Percentiles rank a stretch among this genome's conserved stretches.
Conservation (phyloP, 495 filamentous ascomycete genomes). For the Hypoxylon rickii region DNA sequence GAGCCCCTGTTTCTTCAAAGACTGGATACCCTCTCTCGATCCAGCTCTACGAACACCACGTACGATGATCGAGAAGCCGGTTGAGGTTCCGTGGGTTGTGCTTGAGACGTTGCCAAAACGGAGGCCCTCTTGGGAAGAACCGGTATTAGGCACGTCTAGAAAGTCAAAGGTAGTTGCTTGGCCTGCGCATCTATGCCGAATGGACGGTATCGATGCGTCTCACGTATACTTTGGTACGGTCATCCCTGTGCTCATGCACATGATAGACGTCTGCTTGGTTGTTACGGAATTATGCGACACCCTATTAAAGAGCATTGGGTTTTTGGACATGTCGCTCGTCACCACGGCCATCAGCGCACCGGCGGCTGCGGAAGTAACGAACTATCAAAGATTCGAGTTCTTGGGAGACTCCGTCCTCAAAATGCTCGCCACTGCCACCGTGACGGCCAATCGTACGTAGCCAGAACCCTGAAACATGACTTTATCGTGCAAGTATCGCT, state of each 20-base stretch:
- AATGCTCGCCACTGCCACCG: constrained; percentile 66
- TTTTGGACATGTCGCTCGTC: constrained; percentile 62
- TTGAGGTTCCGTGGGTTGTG: constrained; percentile 53
- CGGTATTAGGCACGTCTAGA: background rate
- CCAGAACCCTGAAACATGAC: background rate
- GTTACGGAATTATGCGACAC: constrained; percentile 65
- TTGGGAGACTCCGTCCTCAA: constrained; percentile 90
- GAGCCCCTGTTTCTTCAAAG: constrained; percentile 40
- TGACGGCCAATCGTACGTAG: constrained; percentile 60
- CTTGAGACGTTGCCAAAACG: constrained; percentile 58
- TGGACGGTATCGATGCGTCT: constrained; percentile 61
- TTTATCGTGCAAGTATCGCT: background rate
- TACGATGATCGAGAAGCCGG: constrained; percentile 36
- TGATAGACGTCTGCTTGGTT: constrained; percentile 66
- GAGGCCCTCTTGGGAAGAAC: constrained; percentile 43
- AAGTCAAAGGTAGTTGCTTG: constrained; percentile 43
- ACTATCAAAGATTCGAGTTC: constrained; percentile 91
- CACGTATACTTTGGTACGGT: constrained; percentile 71
- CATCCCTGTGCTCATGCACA: constrained; percentile 74
- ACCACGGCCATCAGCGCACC: constrained; percentile 75
- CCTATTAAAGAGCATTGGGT: constrained; percentile 58
- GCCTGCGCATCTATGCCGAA: constrained; percentile 40
- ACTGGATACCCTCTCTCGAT: constrained; percentile 36
- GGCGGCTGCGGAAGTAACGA: constrained; percentile 58
- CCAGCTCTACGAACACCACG: constrained; percentile 24